Conservation (phyloP, 2,329 filamentous ascomycete species). For the Tympanopsis confertula region DNA sequence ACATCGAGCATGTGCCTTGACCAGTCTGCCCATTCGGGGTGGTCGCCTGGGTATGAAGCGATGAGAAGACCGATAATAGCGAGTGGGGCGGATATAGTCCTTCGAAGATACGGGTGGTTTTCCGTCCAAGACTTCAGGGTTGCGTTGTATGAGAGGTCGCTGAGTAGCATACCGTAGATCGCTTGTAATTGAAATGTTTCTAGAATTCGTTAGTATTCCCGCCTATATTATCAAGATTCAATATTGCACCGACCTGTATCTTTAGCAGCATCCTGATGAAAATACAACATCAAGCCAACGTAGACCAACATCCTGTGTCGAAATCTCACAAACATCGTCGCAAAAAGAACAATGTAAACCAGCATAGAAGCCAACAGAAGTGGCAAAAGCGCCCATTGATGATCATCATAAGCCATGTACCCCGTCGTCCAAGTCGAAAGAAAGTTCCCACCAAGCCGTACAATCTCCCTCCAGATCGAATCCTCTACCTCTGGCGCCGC, state of each 20-base stretch:
- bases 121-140: conserved; percentile 33
- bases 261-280: conserved; percentile 25
- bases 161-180: conserved; percentile 49
- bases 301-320: conserved; percentile 32
- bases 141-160: conserved; percentile 41
- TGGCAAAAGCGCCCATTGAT: conserved; percentile 40
- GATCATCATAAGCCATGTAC: conserved; percentile 37
- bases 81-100: conserved; percentile 28
- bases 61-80: conserved; percentile 30
- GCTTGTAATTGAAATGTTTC: conserved; percentile 43
- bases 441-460: conserved; percentile 29
- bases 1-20: conserved; percentile 27
- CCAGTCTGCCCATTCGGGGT: conserved; percentile 35
- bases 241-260: conserved; percentile 9
- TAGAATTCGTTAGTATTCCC: conserved; percentile 16
- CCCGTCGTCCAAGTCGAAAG: conserved; percentile 35
- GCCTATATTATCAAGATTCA: not conserved
- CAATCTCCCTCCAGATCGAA: conserved; percentile 28
- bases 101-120: conserved; percentile 27
- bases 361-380: conserved; percentile 35
- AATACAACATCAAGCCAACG: conserved; percentile 34
- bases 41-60: conserved; percentile 34
- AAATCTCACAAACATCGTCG: conserved; percentile 33
- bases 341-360: conserved; percentile 33
- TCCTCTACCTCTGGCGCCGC: conserved; percentile 30